Conservation (phyloP, 2,329 filamentous ascomycete genomes). For the Fusarium tjaetaba region DNA sequence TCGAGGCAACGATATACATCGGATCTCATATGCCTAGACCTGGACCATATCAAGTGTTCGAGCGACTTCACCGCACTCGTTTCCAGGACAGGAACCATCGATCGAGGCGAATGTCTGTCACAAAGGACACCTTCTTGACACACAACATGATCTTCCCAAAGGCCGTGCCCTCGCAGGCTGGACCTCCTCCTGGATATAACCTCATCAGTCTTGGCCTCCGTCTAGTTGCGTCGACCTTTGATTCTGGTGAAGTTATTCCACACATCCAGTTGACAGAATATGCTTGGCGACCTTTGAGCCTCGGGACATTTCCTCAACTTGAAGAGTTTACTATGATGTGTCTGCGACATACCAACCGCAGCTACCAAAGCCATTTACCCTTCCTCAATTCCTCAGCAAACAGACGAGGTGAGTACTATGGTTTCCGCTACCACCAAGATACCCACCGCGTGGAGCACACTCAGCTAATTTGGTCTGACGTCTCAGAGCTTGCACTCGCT, state of each 20-base stretch:
- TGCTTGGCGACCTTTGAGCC: not conserved
- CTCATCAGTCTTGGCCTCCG: not conserved
- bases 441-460: slow-evolving; percentile 12
- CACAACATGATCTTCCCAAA: slow-evolving; percentile 8
- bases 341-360: not conserved
- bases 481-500: not conserved
- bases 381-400: not conserved
- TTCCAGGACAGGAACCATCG: not conserved
- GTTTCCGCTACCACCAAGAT: slow-evolving; percentile 26
- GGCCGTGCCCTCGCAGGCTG: not conserved
- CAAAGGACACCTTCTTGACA: slow-evolving; percentile 17
- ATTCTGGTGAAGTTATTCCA: not conserved
- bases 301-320: not conserved
- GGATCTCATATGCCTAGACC: not conserved
- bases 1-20: not conserved
- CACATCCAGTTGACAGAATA: not conserved
- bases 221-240: slow-evolving; percentile 8
- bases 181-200: not conserved
- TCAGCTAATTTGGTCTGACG: slow-evolving; percentile 6
- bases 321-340: slow-evolving; percentile 27
- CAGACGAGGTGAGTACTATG: slow-evolving; percentile 19
- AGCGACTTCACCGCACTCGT: not conserved
- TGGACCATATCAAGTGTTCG: not conserved
- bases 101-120: slow-evolving; percentile 2
- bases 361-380: not conserved